Evolutionary conservation across 2,329 filamentous ascomycete genomes (phyloP), one percentile per base, ranked within the genome.

Genomic region (Xylaria digitata): DNA sequence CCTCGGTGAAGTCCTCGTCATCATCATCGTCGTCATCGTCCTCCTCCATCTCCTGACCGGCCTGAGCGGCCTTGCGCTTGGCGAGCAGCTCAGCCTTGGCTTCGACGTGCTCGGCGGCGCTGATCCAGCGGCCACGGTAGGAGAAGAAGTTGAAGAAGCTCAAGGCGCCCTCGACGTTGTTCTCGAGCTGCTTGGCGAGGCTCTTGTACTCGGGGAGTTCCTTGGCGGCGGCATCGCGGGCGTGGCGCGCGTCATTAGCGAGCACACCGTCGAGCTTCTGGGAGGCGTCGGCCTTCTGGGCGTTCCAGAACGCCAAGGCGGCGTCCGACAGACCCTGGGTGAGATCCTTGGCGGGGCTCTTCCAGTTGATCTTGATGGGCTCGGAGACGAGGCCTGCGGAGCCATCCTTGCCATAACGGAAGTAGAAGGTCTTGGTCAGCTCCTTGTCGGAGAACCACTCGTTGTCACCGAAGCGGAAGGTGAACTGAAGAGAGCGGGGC

Each of bases 61-160:
- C 65, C 49, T 71, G 64, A 7, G 75, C 75, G 9, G 72, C 73
- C 58, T 70, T 65, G 65, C 73, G 74, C 76, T 63, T 76, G 58
- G 74, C 72, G 61, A 63, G 68, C 30, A 76, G 74, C 63, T 79
- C 78, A 37, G 76, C 77, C 74, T 81, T 80, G 32, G 87, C 88
- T 68, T 83, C 80, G 71, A 80, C 82, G 48, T 84, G 87, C 80
- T 91, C 87, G 74, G 89, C 87, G 1, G 86, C 87, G 52, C 82
- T 85, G 67, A 91, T 82, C 74, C 85, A 87, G 61, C 85, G 79
- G 71, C 83, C 88, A 71, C 80, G 85, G 78, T 87, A 92, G 13
- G 85, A 88, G 77, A 93, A 93, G 84, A 89, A 90, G 57, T 87
- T 86, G 77, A 92, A 92, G 82, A 92, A 92, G 78, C 86, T 89